Conservation (phyloP, 768 basidiomycete genomes). For the Collybiopsis confluens region DNA sequence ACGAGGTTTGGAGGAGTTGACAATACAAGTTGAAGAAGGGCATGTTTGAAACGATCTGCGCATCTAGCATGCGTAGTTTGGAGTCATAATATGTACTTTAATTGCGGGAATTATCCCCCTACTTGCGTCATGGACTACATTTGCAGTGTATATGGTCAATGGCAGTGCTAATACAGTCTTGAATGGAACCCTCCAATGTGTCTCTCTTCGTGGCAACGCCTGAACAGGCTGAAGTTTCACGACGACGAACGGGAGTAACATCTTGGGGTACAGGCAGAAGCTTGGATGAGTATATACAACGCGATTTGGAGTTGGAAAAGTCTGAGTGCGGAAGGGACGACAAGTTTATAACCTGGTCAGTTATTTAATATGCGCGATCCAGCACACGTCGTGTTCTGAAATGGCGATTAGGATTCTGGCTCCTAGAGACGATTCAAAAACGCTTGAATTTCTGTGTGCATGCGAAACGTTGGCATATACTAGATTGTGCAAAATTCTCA, state of each 20-base stretch:
- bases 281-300: constrained; percentile 41
- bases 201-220: constrained; percentile 46
- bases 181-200: constrained; percentile 21
- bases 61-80: too few species aligned
- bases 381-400: neutral
- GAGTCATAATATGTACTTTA: too few species aligned
- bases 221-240: constrained; percentile 38
- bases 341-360: constrained; percentile 47
- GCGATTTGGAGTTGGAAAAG: constrained; percentile 34
- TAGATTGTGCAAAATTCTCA: neutral
- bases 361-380: too few species aligned
- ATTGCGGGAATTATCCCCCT: too few species aligned
- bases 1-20: constrained; percentile 80
- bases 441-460: constrained; percentile 53
- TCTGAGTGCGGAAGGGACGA: constrained; percentile 42
- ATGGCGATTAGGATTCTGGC: constrained; percentile 53
- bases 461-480: constrained; percentile 54
- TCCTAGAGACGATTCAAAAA: constrained; percentile 42
- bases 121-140: too few species aligned
- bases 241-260: constrained; percentile 27
- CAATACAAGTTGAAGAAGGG: constrained; percentile 77
- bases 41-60: too few species aligned
- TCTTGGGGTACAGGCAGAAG: constrained; percentile 43
- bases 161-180: too few species aligned
- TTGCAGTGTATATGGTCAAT: too few species aligned